Evolutionary conservation across 352 stramenopile genomes (phyloP), one percentile per base, ranked within the genome.

Genomic region (Globisporangium nodosum): DNA sequence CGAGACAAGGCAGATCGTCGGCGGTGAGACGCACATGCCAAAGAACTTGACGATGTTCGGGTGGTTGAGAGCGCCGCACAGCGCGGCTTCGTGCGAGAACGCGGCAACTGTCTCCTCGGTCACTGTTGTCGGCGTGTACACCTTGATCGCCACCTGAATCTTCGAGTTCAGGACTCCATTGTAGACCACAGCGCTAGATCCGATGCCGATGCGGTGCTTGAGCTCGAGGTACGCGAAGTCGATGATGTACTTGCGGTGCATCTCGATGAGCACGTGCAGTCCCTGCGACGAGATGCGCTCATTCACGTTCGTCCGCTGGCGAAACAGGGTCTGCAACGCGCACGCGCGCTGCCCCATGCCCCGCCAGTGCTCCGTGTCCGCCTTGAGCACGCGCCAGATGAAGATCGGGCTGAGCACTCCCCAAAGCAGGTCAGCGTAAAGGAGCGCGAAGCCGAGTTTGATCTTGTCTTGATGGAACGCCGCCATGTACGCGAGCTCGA

Each of bases 41-140:
- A 89, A 87, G 63, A 94, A 94, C 56, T 73, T 79, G 58, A 90
- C 76, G 47, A 94, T 83, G 61, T 94, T 94, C 1, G 85, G 79
- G 45, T 49, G 45, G 11, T 49, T 56, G 16, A 88, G 52, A 1
- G 61, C 60, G 13, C 71, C 63, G 18, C 68, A 77, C 7, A 88
- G 54, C 30, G 66, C 66, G 1, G 74, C 69, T 58, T 88, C 78
- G 30, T 76, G 69, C 13, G 69, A 73, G 55, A 85, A 84, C 37
- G 59, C 60, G 5, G 70, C 60, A 15, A 88, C 59, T 6, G 64
- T 72, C 7, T 74, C 69, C 27, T 84, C 70, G 3, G 66, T 64
- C 39, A 87, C 69, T 18, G 64, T 68, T n/a, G 71, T 56, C 31
- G 79, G 79, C n/a, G 68, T 78, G 68, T 81, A 89, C 45, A 87